phyloP scores from a whole-genome alignment of 768 basidiomycete genomes.

The Fomitopsis pulvina region DNA sequence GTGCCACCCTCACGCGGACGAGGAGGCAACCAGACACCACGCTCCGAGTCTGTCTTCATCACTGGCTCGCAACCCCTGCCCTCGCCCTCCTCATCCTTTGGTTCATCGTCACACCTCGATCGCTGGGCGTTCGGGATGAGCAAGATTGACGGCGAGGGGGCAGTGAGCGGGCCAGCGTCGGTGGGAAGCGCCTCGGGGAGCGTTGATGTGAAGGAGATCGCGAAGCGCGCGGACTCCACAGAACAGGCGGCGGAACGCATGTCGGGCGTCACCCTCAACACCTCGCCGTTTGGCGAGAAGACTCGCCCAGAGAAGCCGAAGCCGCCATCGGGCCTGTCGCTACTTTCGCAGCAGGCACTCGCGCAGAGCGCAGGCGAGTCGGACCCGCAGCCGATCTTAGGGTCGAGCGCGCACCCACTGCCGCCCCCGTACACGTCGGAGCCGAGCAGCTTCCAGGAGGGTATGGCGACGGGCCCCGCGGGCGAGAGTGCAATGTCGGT shows the following conservation, averaged over 20 bases:
- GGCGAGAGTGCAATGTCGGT: slow-evolving; percentile 24
- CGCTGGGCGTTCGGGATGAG: slow-evolving; percentile 91
- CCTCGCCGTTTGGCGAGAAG: slow-evolving; percentile 33
- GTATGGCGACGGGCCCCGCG: slow-evolving; percentile 11
- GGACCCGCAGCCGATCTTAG: slow-evolving; percentile 8
- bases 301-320: slow-evolving; percentile 28
- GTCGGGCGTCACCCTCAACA: slow-evolving; percentile 39
- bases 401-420: slow-evolving; percentile 7
- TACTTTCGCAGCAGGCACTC: slow-evolving; percentile 66
- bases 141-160: slow-evolving; percentile 58
- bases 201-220: not conserved
- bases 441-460: slow-evolving; percentile 21
- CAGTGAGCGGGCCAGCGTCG: slow-evolving; percentile 29
- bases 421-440: slow-evolving; percentile 18
- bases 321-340: slow-evolving; percentile 49
- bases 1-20: slow-evolving; percentile 91
- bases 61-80: slow-evolving; percentile 93
- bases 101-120: slow-evolving; percentile 65
- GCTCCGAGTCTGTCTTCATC: slow-evolving; percentile 76
- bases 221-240: slow-evolving; percentile 29
- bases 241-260: slow-evolving; percentile 45
- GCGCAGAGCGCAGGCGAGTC: slow-evolving; percentile 16
- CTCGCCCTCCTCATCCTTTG: slow-evolving; percentile 70
- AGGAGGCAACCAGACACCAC: slow-evolving; percentile 94
- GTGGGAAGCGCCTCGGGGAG: slow-evolving; percentile 13